phyloP scores from a whole-genome alignment of 2,329 filamentous ascomycete genomes.

The Bipolaris sorokiniana region DNA sequence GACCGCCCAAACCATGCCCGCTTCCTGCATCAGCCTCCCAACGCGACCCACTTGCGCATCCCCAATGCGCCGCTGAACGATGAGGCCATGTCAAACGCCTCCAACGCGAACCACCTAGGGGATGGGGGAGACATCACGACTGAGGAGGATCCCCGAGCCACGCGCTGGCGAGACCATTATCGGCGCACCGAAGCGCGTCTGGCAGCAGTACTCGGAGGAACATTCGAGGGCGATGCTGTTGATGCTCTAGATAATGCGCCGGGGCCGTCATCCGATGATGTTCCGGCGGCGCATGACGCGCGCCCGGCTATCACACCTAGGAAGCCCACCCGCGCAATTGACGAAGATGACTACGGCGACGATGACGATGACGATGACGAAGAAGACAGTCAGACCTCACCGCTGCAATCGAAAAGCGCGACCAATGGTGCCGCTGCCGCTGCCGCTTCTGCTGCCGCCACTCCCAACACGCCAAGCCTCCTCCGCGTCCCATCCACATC shows the following conservation, averaged over 20 bases:
- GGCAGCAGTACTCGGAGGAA: conserved; percentile 71
- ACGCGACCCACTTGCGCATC: conserved; percentile 49
- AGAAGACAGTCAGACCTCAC: conserved; percentile 53
- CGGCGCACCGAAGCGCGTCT: conserved; percentile 78
- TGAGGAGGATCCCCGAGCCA: conserved; percentile 56
- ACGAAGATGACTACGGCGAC: conserved; percentile 85
- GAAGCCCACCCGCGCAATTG: conserved; percentile 76
- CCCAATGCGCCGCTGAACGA: conserved; percentile 53
- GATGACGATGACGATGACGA: conserved; percentile 67
- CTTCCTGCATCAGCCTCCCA: conserved; percentile 43
- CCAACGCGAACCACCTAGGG: conserved; percentile 45
- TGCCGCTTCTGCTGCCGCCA: conserved; percentile 59
- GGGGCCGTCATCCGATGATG: conserved; percentile 35
- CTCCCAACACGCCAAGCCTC: conserved; percentile 66
- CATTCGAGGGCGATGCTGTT: conserved; percentile 29
- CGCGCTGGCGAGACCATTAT: conserved; percentile 77
- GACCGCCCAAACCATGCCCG: conserved; percentile 53
- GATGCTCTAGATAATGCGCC: conserved; percentile 35
- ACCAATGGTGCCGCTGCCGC: conserved; percentile 61
- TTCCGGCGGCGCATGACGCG: conserved; percentile 52
- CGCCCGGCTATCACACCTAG: conserved; percentile 64
- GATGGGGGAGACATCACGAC: conserved; percentile 50
- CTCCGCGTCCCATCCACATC: conserved; percentile 69
- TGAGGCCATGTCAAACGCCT: conserved; percentile 51
- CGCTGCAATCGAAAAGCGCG: conserved; percentile 59